Conservation (phyloP, 2,329 filamentous ascomycete genomes). For the Aureobasidium sp. region DNA sequence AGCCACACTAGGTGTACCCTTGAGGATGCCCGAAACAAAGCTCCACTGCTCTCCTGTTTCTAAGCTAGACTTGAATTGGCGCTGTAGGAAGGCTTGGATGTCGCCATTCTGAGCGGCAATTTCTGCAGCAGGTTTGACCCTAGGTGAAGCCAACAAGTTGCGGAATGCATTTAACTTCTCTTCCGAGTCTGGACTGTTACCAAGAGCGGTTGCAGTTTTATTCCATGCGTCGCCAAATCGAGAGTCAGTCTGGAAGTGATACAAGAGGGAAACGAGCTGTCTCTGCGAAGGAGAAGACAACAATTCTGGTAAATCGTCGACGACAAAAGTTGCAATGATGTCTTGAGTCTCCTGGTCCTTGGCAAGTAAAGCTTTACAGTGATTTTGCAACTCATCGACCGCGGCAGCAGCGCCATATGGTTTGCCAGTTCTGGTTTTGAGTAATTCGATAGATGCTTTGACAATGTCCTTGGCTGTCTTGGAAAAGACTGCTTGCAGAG, state of each 20-base stretch:
- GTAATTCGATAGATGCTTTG: slow-evolving; percentile 39
- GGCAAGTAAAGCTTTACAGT: slow-evolving; percentile 33
- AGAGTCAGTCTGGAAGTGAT: slow-evolving; percentile 33
- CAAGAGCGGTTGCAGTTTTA: slow-evolving; percentile 8
- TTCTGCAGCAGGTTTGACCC: slow-evolving; percentile 26
- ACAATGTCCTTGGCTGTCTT: slow-evolving; percentile 35
- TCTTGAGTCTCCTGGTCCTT: slow-evolving; percentile 35
- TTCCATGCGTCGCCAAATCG: slow-evolving; percentile 23
- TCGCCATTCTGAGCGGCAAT: slow-evolving; percentile 27
- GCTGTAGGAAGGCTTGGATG: slow-evolving; percentile 27
- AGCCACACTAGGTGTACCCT: slow-evolving; percentile 19
- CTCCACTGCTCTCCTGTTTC: slow-evolving; percentile 23
- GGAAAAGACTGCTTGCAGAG: slow-evolving; percentile 18
- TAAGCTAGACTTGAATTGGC: slow-evolving; percentile 10
- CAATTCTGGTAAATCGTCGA: slow-evolving; percentile 48
- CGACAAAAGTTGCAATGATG: slow-evolving; percentile 38
- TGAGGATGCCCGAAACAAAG: slow-evolving; percentile 28
- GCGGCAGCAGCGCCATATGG: slow-evolving; percentile 56
- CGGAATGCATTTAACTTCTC: slow-evolving; percentile 19
- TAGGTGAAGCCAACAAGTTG: slow-evolving; percentile 24
- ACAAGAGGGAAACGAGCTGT: slow-evolving; percentile 57
- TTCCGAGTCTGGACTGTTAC: slow-evolving; percentile 13
- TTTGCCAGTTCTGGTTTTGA: slow-evolving; percentile 51
- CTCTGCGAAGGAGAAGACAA: slow-evolving; percentile 60
- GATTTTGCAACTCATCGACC: slow-evolving; percentile 44